phyloP scores from a whole-genome alignment of 108 stramenopile genomes.

The Tribonema minus region DNA sequence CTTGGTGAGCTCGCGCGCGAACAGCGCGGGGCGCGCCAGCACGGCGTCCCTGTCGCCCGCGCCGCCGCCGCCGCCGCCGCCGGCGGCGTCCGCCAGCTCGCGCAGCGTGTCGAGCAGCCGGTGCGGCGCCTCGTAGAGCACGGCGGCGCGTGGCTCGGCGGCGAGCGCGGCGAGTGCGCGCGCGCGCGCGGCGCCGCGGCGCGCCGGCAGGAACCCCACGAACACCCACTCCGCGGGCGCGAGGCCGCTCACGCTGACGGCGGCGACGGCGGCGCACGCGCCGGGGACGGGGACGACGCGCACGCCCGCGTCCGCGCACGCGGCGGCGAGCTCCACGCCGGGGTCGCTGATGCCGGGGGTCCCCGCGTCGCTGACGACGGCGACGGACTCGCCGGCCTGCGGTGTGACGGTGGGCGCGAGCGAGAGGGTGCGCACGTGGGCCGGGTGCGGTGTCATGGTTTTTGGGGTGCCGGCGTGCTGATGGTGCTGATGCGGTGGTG shows the following conservation, averaged over 20 bases:
- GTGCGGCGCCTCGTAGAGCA: constrained; percentile 49
- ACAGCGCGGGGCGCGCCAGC: constrained; percentile 10
- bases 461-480: too few relatives aligned
- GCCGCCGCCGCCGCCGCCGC: neutral
- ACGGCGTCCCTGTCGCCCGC: neutral
- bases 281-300: constrained; percentile 49
- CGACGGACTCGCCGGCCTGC: constrained; percentile 37
- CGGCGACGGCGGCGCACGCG: constrained; percentile 48
- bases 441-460: too few relatives aligned
- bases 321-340: constrained; percentile 46
- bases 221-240: constrained; percentile 38
- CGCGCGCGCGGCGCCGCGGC: constrained; percentile 17
- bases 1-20: constrained; percentile 48
- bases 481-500: too few relatives aligned
- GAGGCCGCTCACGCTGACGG: constrained; percentile 38
- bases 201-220: constrained; percentile 31
- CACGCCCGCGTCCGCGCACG: constrained; percentile 41
- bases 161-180: neutral
- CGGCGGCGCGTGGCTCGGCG: constrained; percentile 23
- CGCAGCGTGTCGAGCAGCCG: constrained; percentile 41
- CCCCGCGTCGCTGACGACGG: constrained; percentile 43
- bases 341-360: constrained; percentile 52
- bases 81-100: constrained; percentile 13
- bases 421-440: too few relatives aligned
- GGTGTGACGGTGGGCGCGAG: too few relatives aligned